These are phyloP conservation scores for Fusarium anguioides DNA, from an alignment of 2,329 filamentous ascomycete genomes.

Conservation along the genomic window DNA sequence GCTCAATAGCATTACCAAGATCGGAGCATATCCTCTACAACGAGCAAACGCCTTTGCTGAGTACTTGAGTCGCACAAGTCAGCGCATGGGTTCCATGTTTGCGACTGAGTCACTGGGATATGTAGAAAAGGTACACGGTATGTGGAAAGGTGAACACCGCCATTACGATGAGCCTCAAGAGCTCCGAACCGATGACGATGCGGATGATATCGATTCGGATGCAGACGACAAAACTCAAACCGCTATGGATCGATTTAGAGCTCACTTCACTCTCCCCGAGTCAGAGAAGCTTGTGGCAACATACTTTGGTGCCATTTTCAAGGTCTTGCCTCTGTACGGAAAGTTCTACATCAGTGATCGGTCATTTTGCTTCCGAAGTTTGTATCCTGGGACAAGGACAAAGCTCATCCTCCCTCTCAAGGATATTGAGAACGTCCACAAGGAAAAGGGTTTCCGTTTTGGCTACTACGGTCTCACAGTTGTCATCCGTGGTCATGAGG, in stretches of 20 bases:
- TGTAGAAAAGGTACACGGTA: slow-evolving; percentile 94
- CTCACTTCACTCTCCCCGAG: slow-evolving; percentile 88
- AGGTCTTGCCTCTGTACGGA: slow-evolving; percentile 90
- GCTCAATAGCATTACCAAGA: slow-evolving; percentile 65
- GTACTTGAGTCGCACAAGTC: slow-evolving; percentile 82
- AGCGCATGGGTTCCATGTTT: slow-evolving; percentile 82
- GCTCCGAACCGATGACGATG: slow-evolving; percentile 62
- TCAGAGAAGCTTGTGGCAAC: slow-evolving; percentile 87
- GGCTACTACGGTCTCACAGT: slow-evolving; percentile 91
- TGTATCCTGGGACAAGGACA: slow-evolving; percentile 88
- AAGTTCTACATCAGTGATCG: slow-evolving; percentile 94
- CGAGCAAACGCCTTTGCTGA: slow-evolving; percentile 85
- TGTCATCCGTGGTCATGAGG: slow-evolving; percentile 94
- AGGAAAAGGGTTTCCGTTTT: slow-evolving; percentile 93
- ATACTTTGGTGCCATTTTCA: slow-evolving; percentile 92
- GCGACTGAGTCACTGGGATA: slow-evolving; percentile 96
- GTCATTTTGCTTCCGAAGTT: slow-evolving; percentile 91
- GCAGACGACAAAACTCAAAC: slow-evolving; percentile 72
- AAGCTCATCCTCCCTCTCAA: slow-evolving; percentile 92
- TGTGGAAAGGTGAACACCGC: slow-evolving; percentile 91
- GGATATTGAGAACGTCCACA: slow-evolving; percentile 92
- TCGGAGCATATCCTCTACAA: slow-evolving; percentile 82
- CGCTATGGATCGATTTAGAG: slow-evolving; percentile 83
- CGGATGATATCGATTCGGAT: slow-evolving; percentile 63
- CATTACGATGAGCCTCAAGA: slow-evolving; percentile 79